phyloP scores from a whole-genome alignment of 805 yeast species.

The Myxozyma kluyveri region DNA sequence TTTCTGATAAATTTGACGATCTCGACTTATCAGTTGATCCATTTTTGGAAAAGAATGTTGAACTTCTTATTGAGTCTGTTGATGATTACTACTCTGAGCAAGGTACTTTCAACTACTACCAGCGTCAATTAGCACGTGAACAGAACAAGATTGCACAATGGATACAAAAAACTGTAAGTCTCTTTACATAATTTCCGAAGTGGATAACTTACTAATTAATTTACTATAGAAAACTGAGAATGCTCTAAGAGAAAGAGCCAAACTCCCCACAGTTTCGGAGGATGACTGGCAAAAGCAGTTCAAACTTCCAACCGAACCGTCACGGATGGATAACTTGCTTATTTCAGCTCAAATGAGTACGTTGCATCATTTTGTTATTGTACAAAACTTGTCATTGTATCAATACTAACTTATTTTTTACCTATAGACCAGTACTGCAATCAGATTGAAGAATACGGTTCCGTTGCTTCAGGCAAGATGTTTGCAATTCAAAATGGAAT shows the following conservation, averaged over 20 bases:
- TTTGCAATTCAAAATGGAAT: slow-evolving; percentile 55
- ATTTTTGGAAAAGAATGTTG: slow-evolving; percentile 49
- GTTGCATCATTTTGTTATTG: background rate
- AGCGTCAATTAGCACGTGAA: slow-evolving; percentile 71
- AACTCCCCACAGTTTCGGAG: slow-evolving; percentile 48
- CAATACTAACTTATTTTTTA: background rate
- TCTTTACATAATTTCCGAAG: background rate
- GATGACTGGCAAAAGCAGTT: slow-evolving; percentile 67
- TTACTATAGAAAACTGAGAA: slow-evolving; percentile 52
- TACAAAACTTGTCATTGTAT: too few species aligned
- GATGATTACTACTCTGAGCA: slow-evolving; percentile 77
- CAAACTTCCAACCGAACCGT: slow-evolving; percentile 70
- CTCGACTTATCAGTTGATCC: slow-evolving; percentile 46
- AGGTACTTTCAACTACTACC: slow-evolving; percentile 76
- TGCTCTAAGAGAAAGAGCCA: slow-evolving; percentile 54
- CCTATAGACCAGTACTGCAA: slow-evolving; percentile 59
- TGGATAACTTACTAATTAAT: background rate
- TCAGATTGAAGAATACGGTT: slow-evolving; percentile 68
- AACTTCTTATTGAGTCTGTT: slow-evolving; percentile 62
- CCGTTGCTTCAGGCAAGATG: slow-evolving; percentile 62
- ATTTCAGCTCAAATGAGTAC: slow-evolving; percentile 56
- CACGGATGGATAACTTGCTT: slow-evolving; percentile 69
- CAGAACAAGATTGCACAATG: slow-evolving; percentile 66
- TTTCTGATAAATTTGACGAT: slow-evolving; percentile 39
- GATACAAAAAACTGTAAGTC: slow-evolving; percentile 55